Evolutionary conservation across 2,329 filamentous ascomycete species (phyloP).

Genomic region (Sordariomycetes sp.): DNA sequence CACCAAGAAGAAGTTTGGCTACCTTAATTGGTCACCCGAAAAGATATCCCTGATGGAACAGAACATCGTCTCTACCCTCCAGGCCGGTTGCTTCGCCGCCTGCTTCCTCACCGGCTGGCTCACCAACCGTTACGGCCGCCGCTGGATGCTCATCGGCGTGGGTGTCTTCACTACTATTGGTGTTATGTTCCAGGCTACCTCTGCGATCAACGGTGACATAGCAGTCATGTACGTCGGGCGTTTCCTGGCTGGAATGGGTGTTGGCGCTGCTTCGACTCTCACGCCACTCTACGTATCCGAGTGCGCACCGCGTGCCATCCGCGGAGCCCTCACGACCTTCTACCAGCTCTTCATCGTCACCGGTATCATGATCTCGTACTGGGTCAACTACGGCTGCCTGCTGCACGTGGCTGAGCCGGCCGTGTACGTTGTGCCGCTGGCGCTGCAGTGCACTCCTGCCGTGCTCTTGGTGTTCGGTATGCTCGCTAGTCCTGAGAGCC

Average conservation of each 20-base stretch:
- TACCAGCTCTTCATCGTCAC: slow-evolving; percentile 41
- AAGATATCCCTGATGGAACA: slow-evolving; percentile 45
- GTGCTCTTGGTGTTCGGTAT: too few relatives aligned
- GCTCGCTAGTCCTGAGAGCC: too few relatives aligned
- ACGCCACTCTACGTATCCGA: slow-evolving; percentile 37
- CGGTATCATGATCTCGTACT: slow-evolving; percentile 32
- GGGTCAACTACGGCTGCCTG: slow-evolving; percentile 44
- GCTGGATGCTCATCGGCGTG: slow-evolving; percentile 42
- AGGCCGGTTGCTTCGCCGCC: slow-evolving; percentile 59
- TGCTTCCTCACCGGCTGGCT: slow-evolving; percentile 47
- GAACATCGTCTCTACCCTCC: slow-evolving; percentile 62
- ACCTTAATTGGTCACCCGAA: slow-evolving; percentile 13
- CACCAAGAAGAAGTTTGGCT: slow-evolving; percentile 38
- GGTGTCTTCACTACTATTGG: slow-evolving; percentile 51
- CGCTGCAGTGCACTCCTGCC: slow-evolving; percentile 56
- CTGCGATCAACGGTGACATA: slow-evolving; percentile 42
- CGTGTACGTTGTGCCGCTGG: slow-evolving; percentile 52
- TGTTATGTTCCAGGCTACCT: slow-evolving; percentile 53
- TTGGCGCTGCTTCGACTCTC: slow-evolving; percentile 38
- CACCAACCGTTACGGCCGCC: slow-evolving; percentile 47
- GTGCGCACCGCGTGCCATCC: slow-evolving; percentile 39
- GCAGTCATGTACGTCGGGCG: slow-evolving; percentile 58
- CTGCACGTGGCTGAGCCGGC: slow-evolving; percentile 36
- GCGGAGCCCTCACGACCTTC: slow-evolving; percentile 38
- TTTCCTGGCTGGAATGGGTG: slow-evolving; percentile 39